Base-by-base conservation (phyloP, 106 monocot species). In the Allium cepa region DNA sequence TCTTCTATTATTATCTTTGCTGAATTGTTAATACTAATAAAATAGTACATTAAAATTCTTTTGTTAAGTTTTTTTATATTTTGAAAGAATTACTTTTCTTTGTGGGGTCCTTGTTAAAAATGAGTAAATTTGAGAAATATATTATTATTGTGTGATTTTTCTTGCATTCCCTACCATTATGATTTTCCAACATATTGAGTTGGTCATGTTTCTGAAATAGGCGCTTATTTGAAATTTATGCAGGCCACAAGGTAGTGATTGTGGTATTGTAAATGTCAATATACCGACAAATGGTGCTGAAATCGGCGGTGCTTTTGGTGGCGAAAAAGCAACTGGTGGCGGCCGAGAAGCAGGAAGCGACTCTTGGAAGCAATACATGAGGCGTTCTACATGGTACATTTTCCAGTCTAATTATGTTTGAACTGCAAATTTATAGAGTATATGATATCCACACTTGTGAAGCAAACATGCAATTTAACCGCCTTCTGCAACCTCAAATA, bases 301-400 rank as follows among this genome's bases (percentile, higher is more conserved):
- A 74, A 96, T 92, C 62, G 96, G 96, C 69, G 96, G 96, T 77
- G 96, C 96, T 62, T 96, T 96, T 82, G 96, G 96, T 73, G 96
- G 96, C 64, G 96, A 96, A 67, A 96, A 96, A 59, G 96, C 96
- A 45, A 96, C 96, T 64, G 96, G 96, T 46, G 96, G 96, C 77
- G 96, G 96, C 26, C 77, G 96, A 56, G 96, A 96, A 88, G 96
- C 96, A 66, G 96, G 96, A 73, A 96, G 96, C 65, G 96, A 96
- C 79, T 96, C 96, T 0, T 96, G 96, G 96, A 96, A 92, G 72
- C 96, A 96, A 77, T 96, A 96, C 74, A 92, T 96, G 96, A 79
- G 85, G 7, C 92, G 96, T 50, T 82, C 96, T 69, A 96, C 96
- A 59, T 96, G 92, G 96, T 96, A 77, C 62, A 56, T 62, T 77